A percentile compares a stretch with the other conserved stretches of the same genome.
Conservation (phyloP, 1,284 basidiomycete genomes). For the Wolfiporia cocos region DNA sequence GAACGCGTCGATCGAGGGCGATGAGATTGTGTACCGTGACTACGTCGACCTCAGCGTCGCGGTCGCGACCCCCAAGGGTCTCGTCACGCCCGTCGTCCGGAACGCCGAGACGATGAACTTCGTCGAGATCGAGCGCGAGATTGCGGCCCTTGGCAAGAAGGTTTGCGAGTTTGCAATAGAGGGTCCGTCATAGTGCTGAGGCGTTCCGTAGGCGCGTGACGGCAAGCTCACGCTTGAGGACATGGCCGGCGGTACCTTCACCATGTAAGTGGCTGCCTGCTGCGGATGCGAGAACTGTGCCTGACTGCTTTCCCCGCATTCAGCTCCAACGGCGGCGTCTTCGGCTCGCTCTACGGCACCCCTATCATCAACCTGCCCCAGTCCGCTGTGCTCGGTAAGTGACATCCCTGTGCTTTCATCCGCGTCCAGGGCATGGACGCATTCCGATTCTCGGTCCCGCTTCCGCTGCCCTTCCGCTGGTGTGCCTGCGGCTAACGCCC, state of each 20-base stretch:
- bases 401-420: neutral
- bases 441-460: neutral
- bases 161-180: slow-evolving; percentile 30
- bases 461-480: neutral
- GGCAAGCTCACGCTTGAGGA: slow-evolving; percentile 94
- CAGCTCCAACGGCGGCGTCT: slow-evolving; percentile 97
- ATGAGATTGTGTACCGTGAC: slow-evolving; percentile 94
- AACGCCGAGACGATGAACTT: slow-evolving; percentile 88
- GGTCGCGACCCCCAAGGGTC: slow-evolving; percentile 95
- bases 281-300: slow-evolving; percentile 1
- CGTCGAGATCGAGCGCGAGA: slow-evolving; percentile 91
- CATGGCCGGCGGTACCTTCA: slow-evolving; percentile 97
- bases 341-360: slow-evolving; percentile 94
- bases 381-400: slow-evolving; percentile 81
- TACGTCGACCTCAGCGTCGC: slow-evolving; percentile 94
- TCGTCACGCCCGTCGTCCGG: slow-evolving; percentile 94
- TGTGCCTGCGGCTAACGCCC: neutral
- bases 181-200: slow-evolving; percentile 3
- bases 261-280: slow-evolving; percentile 60
- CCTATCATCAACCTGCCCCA: slow-evolving; percentile 98
- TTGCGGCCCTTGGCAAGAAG: slow-evolving; percentile 88
- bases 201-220: slow-evolving; percentile 68
- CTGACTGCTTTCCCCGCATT: slow-evolving; percentile 6
- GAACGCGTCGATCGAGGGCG: slow-evolving; percentile 94
- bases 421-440: neutral